Base-by-base conservation (phyloP, 192 early-diverging fungal species). In the Coemansia sp. region DNA sequence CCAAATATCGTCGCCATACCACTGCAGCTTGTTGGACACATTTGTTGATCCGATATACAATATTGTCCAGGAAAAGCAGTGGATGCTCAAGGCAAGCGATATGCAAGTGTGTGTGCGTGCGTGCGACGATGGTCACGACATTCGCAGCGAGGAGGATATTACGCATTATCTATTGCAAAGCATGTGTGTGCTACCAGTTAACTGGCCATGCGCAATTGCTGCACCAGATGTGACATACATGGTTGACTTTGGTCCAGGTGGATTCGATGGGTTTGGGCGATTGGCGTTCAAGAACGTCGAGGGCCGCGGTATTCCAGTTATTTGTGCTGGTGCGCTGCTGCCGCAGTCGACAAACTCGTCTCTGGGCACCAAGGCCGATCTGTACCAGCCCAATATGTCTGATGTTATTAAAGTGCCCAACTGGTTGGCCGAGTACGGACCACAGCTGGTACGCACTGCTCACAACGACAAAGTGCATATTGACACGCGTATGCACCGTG, bases 231-330 rank as follows among this genome's bases (percentile, higher is more conserved):
- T 85, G 61, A 93, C 94, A 9, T 94, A 98, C 77, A 85, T 96
- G 15, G 84, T 98, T 23, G 96, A 98, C 77, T 96, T 96, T 82
- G 94, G 96, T 15, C 92, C 94, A 0, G 93, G 92, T 26, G 91
- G 92, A 10, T 64, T 89, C 6, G 86, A 85, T 3, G 94, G 94
- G 12, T 89, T 98, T 69, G 94, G 93, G 31, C 72, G 83, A 46
- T 71, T 95, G 60, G 93, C 93, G 17, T 83, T 87, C 78, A 87
- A 89, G 47, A 95, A 93, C 84, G 87, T 91, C 71, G 92, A 94
- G 60, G 96, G 96, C 57, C 82, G 85, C 22, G 96, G 96, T 59
- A 86, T 91, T 12, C 82, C 87, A 37, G 60, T 81, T 2, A 53
- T 76, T 2, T 71, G 67, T 34, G 66, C 65, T 4, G 68, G 66